A percentile compares a stretch with the other conserved stretches of the same genome.
Conservation (phyloP, 2,329 filamentous ascomycete genomes). For the Trichophaea hybrida region DNA sequence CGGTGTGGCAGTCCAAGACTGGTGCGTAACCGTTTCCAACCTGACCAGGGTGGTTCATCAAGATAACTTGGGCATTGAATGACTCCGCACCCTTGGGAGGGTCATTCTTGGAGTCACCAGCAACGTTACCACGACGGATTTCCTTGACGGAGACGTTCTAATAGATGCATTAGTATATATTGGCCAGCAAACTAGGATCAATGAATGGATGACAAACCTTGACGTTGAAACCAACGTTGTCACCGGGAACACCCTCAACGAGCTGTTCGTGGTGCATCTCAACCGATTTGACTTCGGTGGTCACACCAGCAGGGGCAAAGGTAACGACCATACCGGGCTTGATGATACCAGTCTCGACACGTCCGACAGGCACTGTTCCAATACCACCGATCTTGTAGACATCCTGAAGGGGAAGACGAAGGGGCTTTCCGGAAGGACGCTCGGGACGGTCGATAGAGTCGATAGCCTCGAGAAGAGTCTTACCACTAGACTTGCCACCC, state of each 20-base stretch:
- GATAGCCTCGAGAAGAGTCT: conserved; percentile 98
- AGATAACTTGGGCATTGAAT: conserved; percentile 99
- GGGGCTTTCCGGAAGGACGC: conserved; percentile 96
- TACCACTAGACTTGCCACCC: conserved; percentile 66
- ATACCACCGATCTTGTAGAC: conserved; percentile 99
- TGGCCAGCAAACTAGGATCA: background rate
- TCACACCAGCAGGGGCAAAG: conserved; percentile 96
- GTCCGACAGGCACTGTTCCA: conserved; percentile 97
- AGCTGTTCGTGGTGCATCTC: conserved; percentile 92
- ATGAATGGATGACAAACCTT: conserved; percentile 41
- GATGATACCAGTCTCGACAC: conserved; percentile 99
- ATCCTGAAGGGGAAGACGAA: conserved; percentile 99
- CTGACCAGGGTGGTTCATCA: conserved; percentile 99
- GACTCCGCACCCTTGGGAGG: conserved; percentile 74
- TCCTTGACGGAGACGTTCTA: conserved; percentile 99
- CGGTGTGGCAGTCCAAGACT: conserved; percentile 99
- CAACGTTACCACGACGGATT: conserved; percentile 99
- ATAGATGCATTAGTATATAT: background rate
- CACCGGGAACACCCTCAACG: conserved; percentile 81
- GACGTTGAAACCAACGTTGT: conserved; percentile 99
- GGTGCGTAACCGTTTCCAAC: conserved; percentile 98
- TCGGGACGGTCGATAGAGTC: conserved; percentile 84
- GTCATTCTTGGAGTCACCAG: conserved; percentile 99
- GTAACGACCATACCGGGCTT: conserved; percentile 88
- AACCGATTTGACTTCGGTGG: conserved; percentile 99